Percentiles rank a stretch among this genome's conserved stretches.
Evolutionary conservation across 208 protist genomes (phyloP).

Genomic region (Ichthyophonus hoferi): DNA sequence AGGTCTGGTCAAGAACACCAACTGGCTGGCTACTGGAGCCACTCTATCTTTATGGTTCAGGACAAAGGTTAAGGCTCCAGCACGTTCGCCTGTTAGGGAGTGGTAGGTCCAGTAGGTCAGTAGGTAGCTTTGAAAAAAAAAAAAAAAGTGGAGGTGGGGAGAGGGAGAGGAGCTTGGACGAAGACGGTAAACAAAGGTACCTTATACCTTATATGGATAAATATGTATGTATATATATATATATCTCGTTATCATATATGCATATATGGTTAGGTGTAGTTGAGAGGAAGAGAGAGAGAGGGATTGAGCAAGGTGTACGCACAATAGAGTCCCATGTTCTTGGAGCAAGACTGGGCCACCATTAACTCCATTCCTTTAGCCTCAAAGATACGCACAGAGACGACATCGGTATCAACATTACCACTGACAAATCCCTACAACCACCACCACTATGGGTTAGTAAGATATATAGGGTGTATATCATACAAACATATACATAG

Average conservation of each 20-base stretch:
- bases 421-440: slow-evolving; percentile 89
- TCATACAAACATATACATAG: too few species aligned
- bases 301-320: not conserved
- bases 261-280: not conserved
- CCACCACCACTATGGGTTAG: too few species aligned
- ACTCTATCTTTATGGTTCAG: slow-evolving; percentile 59
- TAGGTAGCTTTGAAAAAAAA: too few species aligned
- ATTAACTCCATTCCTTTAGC: slow-evolving; percentile 70
- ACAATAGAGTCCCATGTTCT: slow-evolving; percentile 95
- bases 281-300: not conserved
- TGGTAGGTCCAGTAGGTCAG: too few species aligned
- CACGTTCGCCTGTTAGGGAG: slow-evolving; percentile 72
- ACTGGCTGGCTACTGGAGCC: slow-evolving; percentile 67
- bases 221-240: too few species aligned
- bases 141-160: too few species aligned
- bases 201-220: too few species aligned
- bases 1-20: slow-evolving; percentile 80
- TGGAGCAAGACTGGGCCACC: slow-evolving; percentile 88
- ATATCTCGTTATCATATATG: not conserved
- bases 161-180: not conserved
- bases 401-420: slow-evolving; percentile 84
- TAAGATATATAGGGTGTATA: too few species aligned
- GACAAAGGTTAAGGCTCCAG: slow-evolving; percentile 79
- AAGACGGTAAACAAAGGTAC: not conserved
- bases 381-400: slow-evolving; percentile 57